phyloP scores from a whole-genome alignment of 495 filamentous ascomycete genomes.

The Talaromyces borbonicus region DNA sequence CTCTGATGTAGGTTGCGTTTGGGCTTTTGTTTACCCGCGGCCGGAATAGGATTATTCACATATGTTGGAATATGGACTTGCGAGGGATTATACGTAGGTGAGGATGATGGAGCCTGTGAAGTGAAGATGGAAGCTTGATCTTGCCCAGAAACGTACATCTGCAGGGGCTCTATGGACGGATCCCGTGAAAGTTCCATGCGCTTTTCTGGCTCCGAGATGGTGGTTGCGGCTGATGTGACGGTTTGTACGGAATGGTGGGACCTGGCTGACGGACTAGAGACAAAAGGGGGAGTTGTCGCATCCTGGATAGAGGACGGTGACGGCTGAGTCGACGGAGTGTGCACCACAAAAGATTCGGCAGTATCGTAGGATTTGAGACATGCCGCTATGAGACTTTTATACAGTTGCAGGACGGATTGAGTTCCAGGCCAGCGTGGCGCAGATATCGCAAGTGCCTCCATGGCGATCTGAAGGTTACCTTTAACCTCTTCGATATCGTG shows the following conservation, averaged over 20 bases:
- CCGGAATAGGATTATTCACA: background rate
- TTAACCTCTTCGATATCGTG: slow-evolving; percentile 64
- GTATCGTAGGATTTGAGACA: slow-evolving; percentile 75
- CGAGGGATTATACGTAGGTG: slow-evolving; percentile 48
- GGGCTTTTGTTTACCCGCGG: background rate
- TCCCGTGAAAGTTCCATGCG: slow-evolving; percentile 27
- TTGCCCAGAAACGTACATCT: slow-evolving; percentile 15
- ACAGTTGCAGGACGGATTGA: slow-evolving; percentile 69
- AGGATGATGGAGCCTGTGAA: slow-evolving; percentile 50
- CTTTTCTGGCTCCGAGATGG: slow-evolving; percentile 25
- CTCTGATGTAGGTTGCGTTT: slow-evolving; percentile 9
- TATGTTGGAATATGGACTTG: slow-evolving; percentile 46
- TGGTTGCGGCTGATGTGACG: slow-evolving; percentile 14
- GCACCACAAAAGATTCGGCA: slow-evolving; percentile 54
- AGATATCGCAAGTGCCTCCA: slow-evolving; percentile 65
- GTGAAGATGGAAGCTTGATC: slow-evolving; percentile 19
- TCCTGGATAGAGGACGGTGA: slow-evolving; percentile 36
- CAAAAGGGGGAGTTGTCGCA: slow-evolving; percentile 38
- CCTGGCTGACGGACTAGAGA: slow-evolving; percentile 36
- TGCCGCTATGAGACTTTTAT: slow-evolving; percentile 66
- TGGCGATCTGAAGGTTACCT: slow-evolving; percentile 53
- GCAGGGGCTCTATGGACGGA: slow-evolving; percentile 25
- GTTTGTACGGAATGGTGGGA: slow-evolving; percentile 28
- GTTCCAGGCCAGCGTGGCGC: slow-evolving; percentile 85
- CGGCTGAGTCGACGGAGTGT: slow-evolving; percentile 46